Percentiles rank a stretch among this genome's conserved stretches.
phyloP scores from a whole-genome alignment of 2,329 filamentous ascomycete species.

The Pyricularia pennisetigena region DNA sequence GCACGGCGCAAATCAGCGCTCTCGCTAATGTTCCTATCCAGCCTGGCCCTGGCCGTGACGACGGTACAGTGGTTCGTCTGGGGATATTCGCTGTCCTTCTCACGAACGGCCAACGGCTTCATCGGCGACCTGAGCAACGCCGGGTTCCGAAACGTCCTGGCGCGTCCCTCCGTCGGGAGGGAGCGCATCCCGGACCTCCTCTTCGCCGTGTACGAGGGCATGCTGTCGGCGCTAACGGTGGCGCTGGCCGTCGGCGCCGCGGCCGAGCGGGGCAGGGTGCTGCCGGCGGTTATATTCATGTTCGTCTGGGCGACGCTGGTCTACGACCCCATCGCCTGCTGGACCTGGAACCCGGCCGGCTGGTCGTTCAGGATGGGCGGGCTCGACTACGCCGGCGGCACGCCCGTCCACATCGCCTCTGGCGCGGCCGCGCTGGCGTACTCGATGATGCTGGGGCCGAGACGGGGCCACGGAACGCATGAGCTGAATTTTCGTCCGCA shows the following conservation, averaged over 20 bases:
- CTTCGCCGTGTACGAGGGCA: constrained; percentile 79
- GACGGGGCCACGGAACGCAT: constrained; percentile 66
- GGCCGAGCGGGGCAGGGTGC: constrained; percentile 78
- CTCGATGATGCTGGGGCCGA: constrained; percentile 83
- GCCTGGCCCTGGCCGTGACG: constrained; percentile 76
- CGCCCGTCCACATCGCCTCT: constrained; percentile 80
- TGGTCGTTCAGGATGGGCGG: constrained; percentile 76
- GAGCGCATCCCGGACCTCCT: constrained; percentile 68
- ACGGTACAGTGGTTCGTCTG: constrained; percentile 95
- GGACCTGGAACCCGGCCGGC: constrained; percentile 81
- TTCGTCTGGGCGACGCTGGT: constrained; percentile 85
- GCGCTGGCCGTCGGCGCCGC: constrained; percentile 49
- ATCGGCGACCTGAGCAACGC: constrained; percentile 75
- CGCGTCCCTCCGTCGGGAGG: constrained; percentile 64
- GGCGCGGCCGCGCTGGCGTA: constrained; percentile 79
- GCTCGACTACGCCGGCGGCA: constrained; percentile 82
- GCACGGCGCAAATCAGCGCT: constrained; percentile 82
- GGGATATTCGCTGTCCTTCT: constrained; percentile 78
- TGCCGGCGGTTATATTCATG: constrained; percentile 85
- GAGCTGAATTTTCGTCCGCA: constrained; percentile 88
- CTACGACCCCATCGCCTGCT: constrained; percentile 89
- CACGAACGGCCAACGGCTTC: constrained; percentile 63
- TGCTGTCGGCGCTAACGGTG: constrained; percentile 80
- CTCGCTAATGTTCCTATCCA: constrained; percentile 80
- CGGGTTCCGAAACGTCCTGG: constrained; percentile 68